These are phyloP conservation scores for Vinca major DNA, from an alignment of 305 asterid species.

Conservation along the genomic window DNA sequence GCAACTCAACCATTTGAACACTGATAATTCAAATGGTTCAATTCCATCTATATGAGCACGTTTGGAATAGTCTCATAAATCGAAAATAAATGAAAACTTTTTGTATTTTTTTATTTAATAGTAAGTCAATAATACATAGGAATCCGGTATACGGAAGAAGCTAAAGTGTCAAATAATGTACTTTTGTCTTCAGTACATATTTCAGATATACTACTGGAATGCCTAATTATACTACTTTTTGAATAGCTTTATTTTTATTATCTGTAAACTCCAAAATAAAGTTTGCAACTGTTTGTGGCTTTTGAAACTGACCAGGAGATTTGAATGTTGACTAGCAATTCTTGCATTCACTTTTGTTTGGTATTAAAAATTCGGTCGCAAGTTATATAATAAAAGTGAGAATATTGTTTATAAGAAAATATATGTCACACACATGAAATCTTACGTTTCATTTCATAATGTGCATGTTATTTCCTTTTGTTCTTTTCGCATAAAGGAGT, in stretches of 20 bases:
- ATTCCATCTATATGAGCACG: too few species aligned
- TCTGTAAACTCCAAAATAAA: constrained; percentile 9
- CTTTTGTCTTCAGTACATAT: neutral
- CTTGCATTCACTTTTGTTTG: constrained; percentile 5
- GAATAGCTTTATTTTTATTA: constrained; percentile 16
- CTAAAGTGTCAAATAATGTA: constrained; percentile 6
- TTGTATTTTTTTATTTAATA: too few species aligned
- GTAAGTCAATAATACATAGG: too few species aligned
- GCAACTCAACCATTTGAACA: too few species aligned
- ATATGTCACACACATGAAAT: neutral
- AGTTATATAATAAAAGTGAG: too few species aligned
- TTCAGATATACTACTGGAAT: constrained; percentile 5
- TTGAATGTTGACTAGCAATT: constrained; percentile 20
- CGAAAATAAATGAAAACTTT: too few species aligned
- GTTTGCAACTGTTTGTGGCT: constrained; percentile 14
- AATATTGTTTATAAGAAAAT: neutral
- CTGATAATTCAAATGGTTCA: too few species aligned
- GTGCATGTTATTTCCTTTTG: too few species aligned
- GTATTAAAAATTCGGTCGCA: neutral
- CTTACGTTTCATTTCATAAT: too few species aligned
- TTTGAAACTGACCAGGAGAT: constrained; percentile 12
- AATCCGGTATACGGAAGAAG: neutral
- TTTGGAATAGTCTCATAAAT: too few species aligned
- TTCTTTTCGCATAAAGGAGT: too few species aligned
- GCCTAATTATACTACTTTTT: constrained; percentile 11